phyloP scores from a whole-genome alignment of 306 rosid species.

The Vachellia collinsii region DNA sequence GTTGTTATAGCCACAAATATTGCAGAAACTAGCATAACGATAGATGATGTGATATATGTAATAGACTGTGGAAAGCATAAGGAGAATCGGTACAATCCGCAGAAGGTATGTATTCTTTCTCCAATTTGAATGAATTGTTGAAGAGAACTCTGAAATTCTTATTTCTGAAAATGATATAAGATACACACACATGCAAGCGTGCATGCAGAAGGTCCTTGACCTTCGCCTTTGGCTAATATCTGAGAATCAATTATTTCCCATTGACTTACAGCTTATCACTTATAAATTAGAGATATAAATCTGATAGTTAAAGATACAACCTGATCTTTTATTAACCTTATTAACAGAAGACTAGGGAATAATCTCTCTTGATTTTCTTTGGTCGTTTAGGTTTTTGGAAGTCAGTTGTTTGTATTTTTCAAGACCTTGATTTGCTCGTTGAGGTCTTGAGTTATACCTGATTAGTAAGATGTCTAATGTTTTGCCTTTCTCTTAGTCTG shows the following conservation, averaged over 20 bases:
- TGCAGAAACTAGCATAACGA: slow-evolving; percentile 97
- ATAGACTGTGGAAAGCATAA: slow-evolving; percentile 94
- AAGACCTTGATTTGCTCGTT: too few relatives aligned
- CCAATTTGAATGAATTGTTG: slow-evolving; percentile 9
- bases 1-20: slow-evolving; percentile 93
- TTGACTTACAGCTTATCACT: not conserved
- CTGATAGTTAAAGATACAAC: not conserved
- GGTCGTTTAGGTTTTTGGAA: not conserved
- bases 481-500: not conserved
- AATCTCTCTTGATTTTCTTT: not conserved
- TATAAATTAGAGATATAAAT: not conserved
- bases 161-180: not conserved
- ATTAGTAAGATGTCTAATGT: not conserved
- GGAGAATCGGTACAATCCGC: slow-evolving; percentile 95
- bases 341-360: not conserved
- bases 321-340: not conserved
- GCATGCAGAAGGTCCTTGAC: not conserved
- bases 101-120: slow-evolving; percentile 64
- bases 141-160: not conserved
- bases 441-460: not conserved
- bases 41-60: slow-evolving; percentile 91
- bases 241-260: too few relatives aligned
- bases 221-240: not conserved
- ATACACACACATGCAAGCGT: not conserved
- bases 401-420: too few relatives aligned